Conservation (phyloP, 768 basidiomycete genomes). For the Russula earlei region DNA sequence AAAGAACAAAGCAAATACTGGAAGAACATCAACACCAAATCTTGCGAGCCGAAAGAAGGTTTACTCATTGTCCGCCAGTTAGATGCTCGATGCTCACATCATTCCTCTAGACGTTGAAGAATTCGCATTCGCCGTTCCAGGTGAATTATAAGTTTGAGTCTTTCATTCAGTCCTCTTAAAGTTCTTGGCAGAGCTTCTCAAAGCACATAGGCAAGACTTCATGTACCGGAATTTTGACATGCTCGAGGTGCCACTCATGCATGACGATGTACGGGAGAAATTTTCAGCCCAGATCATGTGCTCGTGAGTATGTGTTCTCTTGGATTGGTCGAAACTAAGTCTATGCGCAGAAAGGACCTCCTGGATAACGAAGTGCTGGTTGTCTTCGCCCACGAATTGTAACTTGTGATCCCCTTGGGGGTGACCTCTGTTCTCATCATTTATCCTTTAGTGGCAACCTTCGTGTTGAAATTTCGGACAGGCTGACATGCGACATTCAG, state of each 20-base stretch:
- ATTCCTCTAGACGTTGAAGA: conserved; percentile 44
- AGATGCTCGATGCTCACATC: not conserved
- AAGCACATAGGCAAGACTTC: conserved; percentile 79
- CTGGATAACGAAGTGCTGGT: conserved; percentile 71
- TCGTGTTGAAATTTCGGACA: conserved; percentile 71
- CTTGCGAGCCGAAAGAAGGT: conserved; percentile 79
- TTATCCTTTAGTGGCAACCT: conserved; percentile 64
- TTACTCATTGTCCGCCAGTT: not conserved
- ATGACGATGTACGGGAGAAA: conserved; percentile 50
- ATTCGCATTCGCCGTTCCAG: conserved; percentile 58
- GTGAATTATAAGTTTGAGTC: conserved; percentile 28
- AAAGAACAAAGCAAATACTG: conserved; percentile 85
- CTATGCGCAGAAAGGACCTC: conserved; percentile 52
- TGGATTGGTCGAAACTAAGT: not conserved
- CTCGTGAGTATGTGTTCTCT: conserved; percentile 53
- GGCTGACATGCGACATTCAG: conserved; percentile 59
- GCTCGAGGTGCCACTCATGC: conserved; percentile 73
- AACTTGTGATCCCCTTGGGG: conserved; percentile 9
- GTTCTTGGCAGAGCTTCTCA: conserved; percentile 61
- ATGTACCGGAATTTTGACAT: conserved; percentile 68
- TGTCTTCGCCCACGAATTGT: conserved; percentile 95
- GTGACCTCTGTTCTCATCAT: not conserved
- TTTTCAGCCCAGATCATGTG: conserved; percentile 82
- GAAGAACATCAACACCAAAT: conserved; percentile 76
- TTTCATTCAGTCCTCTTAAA: not conserved